Evolutionary conservation across 768 basidiomycete genomes (phyloP), one percentile per base, ranked within the genome.

Genomic region (Boletus eberwhitei): DNA sequence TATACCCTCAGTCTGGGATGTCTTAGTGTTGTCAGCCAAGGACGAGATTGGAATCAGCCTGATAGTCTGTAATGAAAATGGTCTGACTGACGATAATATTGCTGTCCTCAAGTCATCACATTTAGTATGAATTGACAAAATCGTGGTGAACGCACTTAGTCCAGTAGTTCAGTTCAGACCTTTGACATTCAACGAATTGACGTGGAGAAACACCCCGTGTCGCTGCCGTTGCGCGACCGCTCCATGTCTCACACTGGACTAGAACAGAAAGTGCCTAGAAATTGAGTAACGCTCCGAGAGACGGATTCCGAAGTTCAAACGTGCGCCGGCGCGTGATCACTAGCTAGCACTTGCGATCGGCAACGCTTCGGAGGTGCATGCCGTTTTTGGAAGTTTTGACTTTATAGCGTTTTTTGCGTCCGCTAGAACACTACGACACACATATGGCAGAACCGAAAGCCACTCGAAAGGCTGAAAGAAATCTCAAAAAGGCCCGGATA

Each of bases 401-500:
- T 24, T 47, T 35, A 29, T 34, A 40, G 36, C 50, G 1, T 46
- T 41, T 52, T 34, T 9, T 29, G 29, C 21, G 19, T 7, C 13
- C 35, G n/a, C n/a, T n/a, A 34, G 8, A 17, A 8, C 14, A 16
- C 26, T 14, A 48, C 36, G 31, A 53, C 38, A 17, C 38, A 8
- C 16, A 29, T 9, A 65, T 66, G 65, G 44, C 61, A 35, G 61
- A 65, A 49, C 34, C 48, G 34, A 59, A 47, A 40, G 14, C 57
- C 16, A 55, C 67, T 39, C 63, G 45, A 47, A 67, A 48, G 49
- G 47, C 55, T 17, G 65, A 64, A 57, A 58, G 55, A 39, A 61
- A 52, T 44, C 16, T 57, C 48, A 69, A 69, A 52, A 71, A 43
- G 14, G 61, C 68, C 0, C 59, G 60, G 34, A 55, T 68, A 17